Evolutionary conservation across 306 rosid species (phyloP).

Genomic region (Vachellia pachyceras): DNA sequence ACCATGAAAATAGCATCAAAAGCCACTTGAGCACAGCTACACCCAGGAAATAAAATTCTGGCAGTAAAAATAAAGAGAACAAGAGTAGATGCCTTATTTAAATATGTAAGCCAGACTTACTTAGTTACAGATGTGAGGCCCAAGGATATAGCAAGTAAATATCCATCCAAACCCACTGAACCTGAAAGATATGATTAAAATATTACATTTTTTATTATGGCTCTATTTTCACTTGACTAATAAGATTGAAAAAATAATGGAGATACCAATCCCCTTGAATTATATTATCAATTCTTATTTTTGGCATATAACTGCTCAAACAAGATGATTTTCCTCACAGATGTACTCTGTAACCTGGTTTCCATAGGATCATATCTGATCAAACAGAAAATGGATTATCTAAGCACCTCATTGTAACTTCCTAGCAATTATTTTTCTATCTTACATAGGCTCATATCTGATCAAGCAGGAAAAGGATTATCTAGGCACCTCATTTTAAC

Average conservation of each 20-base stretch:
- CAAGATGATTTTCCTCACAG: no score
- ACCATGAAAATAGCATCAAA: conserved; percentile 25
- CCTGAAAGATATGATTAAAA: conserved; percentile 58
- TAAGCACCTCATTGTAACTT: neutral
- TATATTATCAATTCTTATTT: no score
- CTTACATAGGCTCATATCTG: neutral
- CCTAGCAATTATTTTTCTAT: neutral
- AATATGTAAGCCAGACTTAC: conserved; percentile 45
- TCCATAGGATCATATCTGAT: neutral
- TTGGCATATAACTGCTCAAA: no score
- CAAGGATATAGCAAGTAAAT: conserved; percentile 79
- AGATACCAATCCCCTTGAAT: neutral
- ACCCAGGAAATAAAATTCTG: conserved; percentile 15
- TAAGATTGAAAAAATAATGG: conserved; percentile 1
- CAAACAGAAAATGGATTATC: neutral
- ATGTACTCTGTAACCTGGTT: neutral
- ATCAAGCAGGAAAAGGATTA: neutral
- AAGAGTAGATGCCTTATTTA: conserved; percentile 1
- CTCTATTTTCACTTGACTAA: conserved; percentile 26
- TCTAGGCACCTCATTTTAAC: neutral
- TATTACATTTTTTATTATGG: neutral
- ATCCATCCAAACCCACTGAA: conserved; percentile 68
- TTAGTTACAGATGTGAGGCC: conserved; percentile 84
- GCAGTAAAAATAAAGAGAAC: no score
- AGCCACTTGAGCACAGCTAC: conserved; percentile 20